These are phyloP conservation scores for Exophiala bonariae DNA, from an alignment of 2,329 filamentous ascomycete genomes.

Conservation along the genomic window DNA sequence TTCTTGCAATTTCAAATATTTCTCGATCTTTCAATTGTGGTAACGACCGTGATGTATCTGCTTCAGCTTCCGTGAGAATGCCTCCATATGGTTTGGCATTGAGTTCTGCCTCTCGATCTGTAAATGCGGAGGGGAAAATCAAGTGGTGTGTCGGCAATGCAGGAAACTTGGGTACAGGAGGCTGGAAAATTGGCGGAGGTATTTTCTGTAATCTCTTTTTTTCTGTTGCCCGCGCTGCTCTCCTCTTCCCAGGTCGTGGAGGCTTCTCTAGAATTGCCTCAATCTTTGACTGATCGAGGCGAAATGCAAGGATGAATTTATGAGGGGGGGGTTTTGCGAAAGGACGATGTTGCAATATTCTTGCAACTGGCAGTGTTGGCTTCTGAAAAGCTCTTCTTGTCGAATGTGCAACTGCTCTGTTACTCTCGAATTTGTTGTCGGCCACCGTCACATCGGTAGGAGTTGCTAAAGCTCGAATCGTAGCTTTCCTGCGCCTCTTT, in stretches of 20 bases:
- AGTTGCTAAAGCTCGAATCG: constrained; percentile 26
- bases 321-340: constrained; percentile 35
- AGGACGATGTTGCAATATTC: constrained; percentile 28
- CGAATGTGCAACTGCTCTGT: constrained; percentile 22
- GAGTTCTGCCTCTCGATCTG: constrained; percentile 80
- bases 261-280: constrained; percentile 59
- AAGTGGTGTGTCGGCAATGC: constrained; percentile 28
- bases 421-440: constrained; percentile 15
- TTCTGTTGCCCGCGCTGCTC: constrained; percentile 36
- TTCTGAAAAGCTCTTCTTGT: constrained; percentile 44
- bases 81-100: constrained; percentile 96
- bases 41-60: constrained; percentile 86
- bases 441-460: constrained; percentile 19
- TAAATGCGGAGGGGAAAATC: constrained; percentile 64
- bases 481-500: constrained; percentile 26
- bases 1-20: constrained; percentile 84
- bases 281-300: constrained; percentile 59
- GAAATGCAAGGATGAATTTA: constrained; percentile 60
- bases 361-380: constrained; percentile 19
- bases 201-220: constrained; percentile 36
- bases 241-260: constrained; percentile 60
- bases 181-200: constrained; percentile 47
- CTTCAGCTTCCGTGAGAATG: constrained; percentile 83
- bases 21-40: constrained; percentile 78
- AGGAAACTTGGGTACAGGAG: constrained; percentile 40